Evolutionary conservation across 1,284 basidiomycete species (phyloP), one percentile per base, ranked within the genome.

Genomic region (Hortiboletus rubellus): DNA sequence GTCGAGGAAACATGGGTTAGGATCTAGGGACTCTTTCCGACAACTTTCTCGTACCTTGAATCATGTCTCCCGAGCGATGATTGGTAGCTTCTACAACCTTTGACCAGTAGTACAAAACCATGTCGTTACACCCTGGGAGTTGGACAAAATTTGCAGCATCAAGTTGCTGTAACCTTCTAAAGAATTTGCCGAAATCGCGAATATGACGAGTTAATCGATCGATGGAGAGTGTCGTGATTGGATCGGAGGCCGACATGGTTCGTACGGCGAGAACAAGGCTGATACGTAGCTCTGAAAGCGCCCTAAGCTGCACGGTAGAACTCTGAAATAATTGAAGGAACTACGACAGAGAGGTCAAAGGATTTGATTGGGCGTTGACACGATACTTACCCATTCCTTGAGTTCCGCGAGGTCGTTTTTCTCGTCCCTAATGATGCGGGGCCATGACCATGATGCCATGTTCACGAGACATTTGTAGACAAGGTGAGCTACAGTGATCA

Each of bases 51-150:
- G 61, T 66, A 87, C 90, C 89, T 66, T 78, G 74, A 43, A 89
- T 82, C 38, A 79, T 68, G 31, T 81, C 79, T 18, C 78, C 65
- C 12, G 83, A 74, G 42, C 77, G 78, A 41, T 64, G 52, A 58
- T 78, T 74, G 7, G 85, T 82, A 33, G 91, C 87, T 60, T 86
- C 80, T 8, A 85, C 83, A 30, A 92, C 84, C 66, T 89, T 84
- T 45, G 78, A 79, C 90, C 90, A 92, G 64, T 91, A 91, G 64
- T 84, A 92, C 40, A 89, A 72, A 45, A 93, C 82, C 30, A 91
- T 69, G 48, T 87, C 83, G 33, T 78, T 80, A 64, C 85, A 89
- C 40, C 75, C 70, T 2, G 87, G 85, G n/a, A 92, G 73, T 41
- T 74, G 72, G 17, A 86, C 79, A 65, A 92, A 92, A 31, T 82